A percentile compares a stretch with the other conserved stretches of the same genome.
These are phyloP conservation scores for Coemansia sp. DNA, from an alignment of 192 early-diverging fungal species.

Conservation along the genomic window DNA sequence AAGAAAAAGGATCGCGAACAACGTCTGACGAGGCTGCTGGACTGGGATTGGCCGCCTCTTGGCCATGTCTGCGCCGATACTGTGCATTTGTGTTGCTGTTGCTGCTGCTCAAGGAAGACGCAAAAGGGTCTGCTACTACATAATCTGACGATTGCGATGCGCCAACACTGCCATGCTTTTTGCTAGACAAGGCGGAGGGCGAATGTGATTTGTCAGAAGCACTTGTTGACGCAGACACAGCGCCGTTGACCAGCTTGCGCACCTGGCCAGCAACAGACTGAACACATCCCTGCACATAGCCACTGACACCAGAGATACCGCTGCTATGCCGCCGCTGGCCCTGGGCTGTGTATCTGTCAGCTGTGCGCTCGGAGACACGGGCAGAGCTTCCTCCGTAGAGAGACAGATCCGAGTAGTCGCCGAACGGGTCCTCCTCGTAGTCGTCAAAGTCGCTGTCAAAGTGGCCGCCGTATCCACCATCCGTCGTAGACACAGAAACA, in stretches of 20 bases:
- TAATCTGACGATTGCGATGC: neutral
- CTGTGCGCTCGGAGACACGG: slow-evolving; percentile 1
- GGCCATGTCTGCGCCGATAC: neutral
- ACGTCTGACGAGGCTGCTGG: slow-evolving; percentile 9
- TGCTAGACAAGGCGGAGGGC: slow-evolving; percentile 4
- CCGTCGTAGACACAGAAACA: slow-evolving; percentile 15
- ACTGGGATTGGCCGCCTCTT: neutral
- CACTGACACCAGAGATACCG: too few relatives aligned
- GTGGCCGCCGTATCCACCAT: slow-evolving; percentile 4
- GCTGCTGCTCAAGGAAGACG: slow-evolving; percentile 9
- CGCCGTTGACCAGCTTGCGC: slow-evolving; percentile 41
- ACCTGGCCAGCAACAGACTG: slow-evolving; percentile 53
- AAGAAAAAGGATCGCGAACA: slow-evolving; percentile 46
- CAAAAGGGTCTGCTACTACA: slow-evolving; percentile 43
- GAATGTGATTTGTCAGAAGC: slow-evolving; percentile 12
- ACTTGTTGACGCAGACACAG: slow-evolving; percentile 33
- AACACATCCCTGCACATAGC: slow-evolving; percentile 46
- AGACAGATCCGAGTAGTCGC: slow-evolving; percentile 16
- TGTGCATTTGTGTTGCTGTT: neutral
- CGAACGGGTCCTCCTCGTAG: slow-evolving; percentile 29
- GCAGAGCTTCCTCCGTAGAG: slow-evolving; percentile 8
- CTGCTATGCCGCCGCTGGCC: neutral
- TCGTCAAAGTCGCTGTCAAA: slow-evolving; percentile 24
- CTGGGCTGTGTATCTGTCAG: neutral
- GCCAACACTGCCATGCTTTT: neutral